Evolutionary conservation across 192 early-diverging fungal genomes (phyloP).

Genomic region (Coemansia sp.): DNA sequence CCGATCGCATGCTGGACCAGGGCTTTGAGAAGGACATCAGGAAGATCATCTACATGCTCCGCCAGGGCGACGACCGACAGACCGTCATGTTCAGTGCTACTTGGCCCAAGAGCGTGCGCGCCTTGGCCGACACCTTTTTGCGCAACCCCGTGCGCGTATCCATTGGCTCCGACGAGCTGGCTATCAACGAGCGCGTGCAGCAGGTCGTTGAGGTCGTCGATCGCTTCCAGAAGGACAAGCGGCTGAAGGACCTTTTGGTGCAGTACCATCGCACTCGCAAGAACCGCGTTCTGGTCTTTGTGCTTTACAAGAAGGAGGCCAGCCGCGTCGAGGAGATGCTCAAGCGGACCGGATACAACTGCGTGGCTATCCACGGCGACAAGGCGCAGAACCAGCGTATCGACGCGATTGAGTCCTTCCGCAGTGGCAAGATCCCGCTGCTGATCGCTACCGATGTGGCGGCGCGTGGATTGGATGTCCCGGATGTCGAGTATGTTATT

Average conservation of each 20-base stretch:
- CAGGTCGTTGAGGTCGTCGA: constrained; percentile 92
- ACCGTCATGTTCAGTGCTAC: constrained; percentile 97
- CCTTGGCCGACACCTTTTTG: constrained; percentile 81
- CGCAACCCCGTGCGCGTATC: constrained; percentile 75
- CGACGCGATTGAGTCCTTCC: constrained; percentile 77
- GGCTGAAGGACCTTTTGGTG: constrained; percentile 72
- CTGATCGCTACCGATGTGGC: constrained; percentile 95
- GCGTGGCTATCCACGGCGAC: constrained; percentile 89
- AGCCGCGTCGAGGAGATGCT: constrained; percentile 74
- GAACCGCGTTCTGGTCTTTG: constrained; percentile 92
- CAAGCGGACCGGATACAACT: constrained; percentile 72
- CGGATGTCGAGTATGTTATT: constrained; percentile 93
- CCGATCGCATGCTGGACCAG: constrained; percentile 95
- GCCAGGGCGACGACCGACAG: constrained; percentile 72
- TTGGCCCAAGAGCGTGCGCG: constrained; percentile 88
- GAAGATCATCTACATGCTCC: constrained; percentile 73
- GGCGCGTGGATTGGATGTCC: constrained; percentile 83
- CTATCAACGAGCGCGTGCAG: constrained; percentile 79
- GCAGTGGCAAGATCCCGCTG: constrained; percentile 74
- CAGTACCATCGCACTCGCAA: constrained; percentile 82
- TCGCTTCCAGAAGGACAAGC: constrained; percentile 69
- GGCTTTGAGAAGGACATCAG: constrained; percentile 91
- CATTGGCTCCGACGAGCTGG: constrained; percentile 84
- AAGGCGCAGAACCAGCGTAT: constrained; percentile 81
- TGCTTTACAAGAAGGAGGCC: constrained; percentile 96